These are phyloP conservation scores for Arbutus unedo DNA, from an alignment of 148 eudicot genomes.

Conservation along the genomic window DNA sequence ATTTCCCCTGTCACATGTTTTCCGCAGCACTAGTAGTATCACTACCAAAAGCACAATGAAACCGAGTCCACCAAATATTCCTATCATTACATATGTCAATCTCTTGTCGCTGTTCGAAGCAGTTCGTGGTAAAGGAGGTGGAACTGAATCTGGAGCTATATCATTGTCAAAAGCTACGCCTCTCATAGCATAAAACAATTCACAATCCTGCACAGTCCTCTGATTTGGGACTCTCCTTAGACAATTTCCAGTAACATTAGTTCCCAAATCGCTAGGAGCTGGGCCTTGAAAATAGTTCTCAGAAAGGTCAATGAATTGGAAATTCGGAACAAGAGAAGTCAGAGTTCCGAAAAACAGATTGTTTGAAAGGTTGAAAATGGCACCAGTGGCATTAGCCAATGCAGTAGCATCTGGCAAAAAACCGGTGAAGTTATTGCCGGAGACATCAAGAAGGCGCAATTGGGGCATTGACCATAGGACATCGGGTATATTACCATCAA, in stretches of 20 bases:
- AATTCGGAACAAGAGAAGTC: slow-evolving; percentile 8
- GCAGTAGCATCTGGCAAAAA: slow-evolving; percentile 15
- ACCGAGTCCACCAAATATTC: slow-evolving; percentile 42
- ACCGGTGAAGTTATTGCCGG: slow-evolving; percentile 36
- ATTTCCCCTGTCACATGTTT: slow-evolving; percentile 15
- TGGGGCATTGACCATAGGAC: slow-evolving; percentile 16
- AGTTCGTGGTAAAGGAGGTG: slow-evolving; percentile 6
- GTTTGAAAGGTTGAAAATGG: slow-evolving; percentile 28
- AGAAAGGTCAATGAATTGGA: slow-evolving; percentile 28
- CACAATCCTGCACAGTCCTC: slow-evolving; percentile 29
- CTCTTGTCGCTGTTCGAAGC: slow-evolving; percentile 17
- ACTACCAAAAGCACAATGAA: slow-evolving; percentile 26
- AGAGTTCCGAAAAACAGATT: slow-evolving; percentile 38
- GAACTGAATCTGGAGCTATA: slow-evolving; percentile 8
- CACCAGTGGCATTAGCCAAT: slow-evolving; percentile 8
- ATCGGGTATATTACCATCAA: slow-evolving; percentile 20
- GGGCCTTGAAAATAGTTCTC: slow-evolving; percentile 35
- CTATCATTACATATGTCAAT: slow-evolving; percentile 27
- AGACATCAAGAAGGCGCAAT: slow-evolving; percentile 30
- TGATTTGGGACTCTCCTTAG: slow-evolving; percentile 20
- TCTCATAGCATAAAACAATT: slow-evolving; percentile 25
- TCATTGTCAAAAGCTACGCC: slow-evolving; percentile 20
- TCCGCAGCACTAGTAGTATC: slow-evolving; percentile 21
- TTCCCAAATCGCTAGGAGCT: slow-evolving; percentile 6
- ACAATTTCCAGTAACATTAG: slow-evolving; percentile 23